Percentiles rank a stretch among this genome's conserved stretches.
These are phyloP conservation scores for Kazachstania bromeliacearum DNA, from an alignment of 805 yeast species.

Conservation along the genomic window DNA sequence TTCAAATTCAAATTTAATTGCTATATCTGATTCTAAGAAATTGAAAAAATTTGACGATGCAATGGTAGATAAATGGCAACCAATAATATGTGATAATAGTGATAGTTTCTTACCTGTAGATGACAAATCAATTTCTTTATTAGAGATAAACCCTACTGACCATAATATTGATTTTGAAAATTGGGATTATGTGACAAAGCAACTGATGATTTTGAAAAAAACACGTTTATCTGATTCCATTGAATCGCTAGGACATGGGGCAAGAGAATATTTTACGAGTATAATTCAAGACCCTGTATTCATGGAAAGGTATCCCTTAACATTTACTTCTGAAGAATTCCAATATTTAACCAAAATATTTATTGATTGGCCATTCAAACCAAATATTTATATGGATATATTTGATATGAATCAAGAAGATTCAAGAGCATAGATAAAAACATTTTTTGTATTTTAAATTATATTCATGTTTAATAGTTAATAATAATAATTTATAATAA, in stretches of 20 bases:
- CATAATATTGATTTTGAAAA: constrained; percentile 41
- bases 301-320: constrained; percentile 37
- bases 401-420: constrained; percentile 3
- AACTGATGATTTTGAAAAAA: constrained; percentile 41
- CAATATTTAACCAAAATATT: constrained; percentile 42
- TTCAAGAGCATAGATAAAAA: background rate
- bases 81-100: constrained; percentile 28
- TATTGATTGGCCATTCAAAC: constrained; percentile 81
- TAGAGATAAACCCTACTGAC: constrained; percentile 47
- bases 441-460: background rate
- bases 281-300: constrained; percentile 31
- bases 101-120: constrained; percentile 25
- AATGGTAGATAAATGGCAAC: constrained; percentile 18
- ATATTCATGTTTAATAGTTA: too few relatives aligned
- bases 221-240: constrained; percentile 40
- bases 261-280: constrained; percentile 39
- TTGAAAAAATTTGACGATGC: constrained; percentile 13
- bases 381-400: constrained; percentile 28
- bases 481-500: too few relatives aligned
- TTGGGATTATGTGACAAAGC: constrained; percentile 60
- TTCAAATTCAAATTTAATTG: constrained; percentile 49
- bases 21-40: constrained; percentile 30
- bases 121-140: constrained; percentile 37
- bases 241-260: constrained; percentile 72
- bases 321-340: constrained; percentile 50